Evolutionary conservation across 2,329 filamentous ascomycete genomes (phyloP).

Genomic region (Microcyclospora pomicola): DNA sequence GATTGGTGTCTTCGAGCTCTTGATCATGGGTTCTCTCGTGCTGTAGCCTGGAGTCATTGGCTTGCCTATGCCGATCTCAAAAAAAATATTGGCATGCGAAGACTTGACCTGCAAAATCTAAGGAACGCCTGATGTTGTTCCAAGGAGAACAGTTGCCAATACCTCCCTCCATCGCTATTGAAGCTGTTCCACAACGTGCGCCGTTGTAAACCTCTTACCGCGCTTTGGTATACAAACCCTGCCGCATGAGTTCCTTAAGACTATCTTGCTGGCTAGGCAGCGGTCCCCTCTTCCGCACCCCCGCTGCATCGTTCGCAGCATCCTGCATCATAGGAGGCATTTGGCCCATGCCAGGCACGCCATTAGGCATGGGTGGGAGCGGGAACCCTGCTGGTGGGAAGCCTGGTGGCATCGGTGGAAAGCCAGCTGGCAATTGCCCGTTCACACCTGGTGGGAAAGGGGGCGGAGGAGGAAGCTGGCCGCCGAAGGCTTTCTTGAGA

Average conservation of each 20-base stretch:
- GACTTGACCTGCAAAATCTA: no score
- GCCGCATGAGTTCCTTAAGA: conserved; percentile 59
- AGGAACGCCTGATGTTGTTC: no score
- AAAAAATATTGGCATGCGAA: no score
- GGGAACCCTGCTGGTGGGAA: conserved; percentile 20
- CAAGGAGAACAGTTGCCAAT: no score
- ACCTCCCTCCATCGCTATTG: no score
- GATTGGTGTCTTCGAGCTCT: no score
- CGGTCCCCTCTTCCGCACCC: conserved; percentile 48
- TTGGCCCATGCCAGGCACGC: conserved; percentile 3
- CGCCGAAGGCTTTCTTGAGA: conserved; percentile 19
- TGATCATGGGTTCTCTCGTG: no score
- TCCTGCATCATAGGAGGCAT: conserved; percentile 6
- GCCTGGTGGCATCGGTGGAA: conserved; percentile 17
- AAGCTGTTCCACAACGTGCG: no score
- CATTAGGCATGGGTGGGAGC: conserved; percentile 17
- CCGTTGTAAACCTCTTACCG: conserved; percentile 11
- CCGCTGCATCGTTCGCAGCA: conserved; percentile 11
- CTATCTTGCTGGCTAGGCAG: conserved; percentile 77
- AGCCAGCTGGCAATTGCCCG: conserved; percentile 10
- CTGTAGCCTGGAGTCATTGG: no score
- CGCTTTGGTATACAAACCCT: conserved; percentile 35
- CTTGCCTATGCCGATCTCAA: no score
- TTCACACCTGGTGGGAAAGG: conserved; percentile 7
- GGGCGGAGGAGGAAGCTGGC: conserved; percentile 17